phyloP scores from a whole-genome alignment of 371 early-diverging fungal genomes.

The Rhizopus sp. region DNA sequence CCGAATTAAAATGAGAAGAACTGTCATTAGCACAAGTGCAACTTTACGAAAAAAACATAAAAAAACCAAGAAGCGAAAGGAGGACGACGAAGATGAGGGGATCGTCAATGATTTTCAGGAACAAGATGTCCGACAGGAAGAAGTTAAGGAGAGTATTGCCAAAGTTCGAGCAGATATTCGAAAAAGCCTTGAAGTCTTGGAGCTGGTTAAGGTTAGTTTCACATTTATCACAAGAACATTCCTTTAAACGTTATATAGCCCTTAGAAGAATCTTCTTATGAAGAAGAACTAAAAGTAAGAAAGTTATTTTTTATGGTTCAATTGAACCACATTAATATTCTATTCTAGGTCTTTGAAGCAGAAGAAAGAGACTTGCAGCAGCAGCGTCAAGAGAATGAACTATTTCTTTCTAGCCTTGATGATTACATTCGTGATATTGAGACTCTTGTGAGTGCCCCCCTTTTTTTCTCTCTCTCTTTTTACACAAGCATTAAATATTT shows the following conservation, averaged over 20 bases:
- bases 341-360: slow-evolving; percentile 38
- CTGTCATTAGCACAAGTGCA: slow-evolving; percentile 23
- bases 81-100: slow-evolving; percentile 25
- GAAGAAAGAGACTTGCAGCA: slow-evolving; percentile 33
- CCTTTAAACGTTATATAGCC: slow-evolving; percentile 22
- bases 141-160: slow-evolving; percentile 58
- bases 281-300: slow-evolving; percentile 41
- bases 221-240: not conserved
- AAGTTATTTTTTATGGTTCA: not conserved
- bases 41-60: slow-evolving; percentile 4
- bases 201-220: slow-evolving; percentile 41
- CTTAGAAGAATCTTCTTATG: slow-evolving; percentile 42
- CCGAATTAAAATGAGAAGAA: slow-evolving; percentile 21
- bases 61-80: not conserved
- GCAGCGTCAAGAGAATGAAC: slow-evolving; percentile 37
- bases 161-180: slow-evolving; percentile 68
- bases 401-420: slow-evolving; percentile 26
- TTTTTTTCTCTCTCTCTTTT: too few relatives aligned
- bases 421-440: slow-evolving; percentile 39
- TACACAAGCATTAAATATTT: not conserved
- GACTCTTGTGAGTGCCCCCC: slow-evolving; percentile 19
- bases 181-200: slow-evolving; percentile 53
- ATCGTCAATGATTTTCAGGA: slow-evolving; percentile 32
- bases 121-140: slow-evolving; percentile 32
- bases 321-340: not conserved